Base-by-base conservation (phyloP, 2,329 filamentous ascomycete genomes). In the Pseudocercospora pini-densiflorae region DNA sequence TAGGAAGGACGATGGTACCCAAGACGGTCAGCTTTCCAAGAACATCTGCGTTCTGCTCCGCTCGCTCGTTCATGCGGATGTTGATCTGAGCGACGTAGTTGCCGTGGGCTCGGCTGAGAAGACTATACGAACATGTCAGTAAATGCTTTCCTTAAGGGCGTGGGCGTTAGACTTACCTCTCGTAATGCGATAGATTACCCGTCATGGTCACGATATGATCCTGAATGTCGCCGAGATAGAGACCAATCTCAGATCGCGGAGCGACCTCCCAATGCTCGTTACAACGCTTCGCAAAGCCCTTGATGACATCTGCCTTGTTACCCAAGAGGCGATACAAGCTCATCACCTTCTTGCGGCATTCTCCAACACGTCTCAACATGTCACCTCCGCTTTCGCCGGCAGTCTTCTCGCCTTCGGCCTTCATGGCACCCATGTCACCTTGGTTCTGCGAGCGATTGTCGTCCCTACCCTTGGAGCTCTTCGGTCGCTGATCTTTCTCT, bases 81-180 rank as follows among this genome's bases (percentile, higher is more conserved):
- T 97, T 98, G 82, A 99, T 97, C 78, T 99, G 95, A 0, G 95
- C 95, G n/a, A 99, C 90, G 78, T 99, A 99, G 78, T 98, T 99
- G 76, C 89, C 92, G 76, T 99, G 95, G 12, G 94, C 94, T 64
- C 95, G 89, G 57, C 92, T 92, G 29, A 99, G 86, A 59, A 99
- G 92, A 75, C 93, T 95, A 71, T 3, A 3, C 16, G 31, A 16
- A 3, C 58, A 21, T 47, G 65, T 77, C 58, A 78, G 70, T 57
- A 31, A 55, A 9, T 61, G 23, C 55, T 23, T 63, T 33, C 16
- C 33, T 2, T 10, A 43, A 29, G 45, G 21, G 53, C n/a, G 16
- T 3, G 40, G 2, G 40, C 40, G 16, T 14, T 16, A 16, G 19
- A 84, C 89, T 75, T 84, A 95, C 92, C 94, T 97, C 81, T 99